Base-by-base conservation (phyloP, 1,284 basidiomycete species). In the Peniophora sp. region DNA sequence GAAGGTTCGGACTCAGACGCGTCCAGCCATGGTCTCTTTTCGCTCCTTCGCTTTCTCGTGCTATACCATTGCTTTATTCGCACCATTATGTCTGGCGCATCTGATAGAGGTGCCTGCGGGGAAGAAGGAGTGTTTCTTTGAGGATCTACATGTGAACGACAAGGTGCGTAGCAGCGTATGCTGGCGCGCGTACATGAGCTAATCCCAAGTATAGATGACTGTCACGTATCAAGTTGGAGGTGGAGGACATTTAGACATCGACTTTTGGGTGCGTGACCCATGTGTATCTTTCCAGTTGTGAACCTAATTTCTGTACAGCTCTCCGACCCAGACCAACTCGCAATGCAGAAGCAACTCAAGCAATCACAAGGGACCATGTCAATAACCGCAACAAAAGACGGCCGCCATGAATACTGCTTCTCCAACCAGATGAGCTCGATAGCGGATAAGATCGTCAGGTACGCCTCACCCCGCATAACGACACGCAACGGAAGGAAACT, bases 161-260 rank as follows among this genome's bases (percentile, higher is more conserved):
- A 89, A 93, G 78, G 94, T 92, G 52, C 51, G 69, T 56, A 37
- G 1, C 32, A 11, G 2, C 2, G 3, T 5, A 24, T 11, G 8
- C 34, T 12, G 20, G 43, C 18, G 8, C 42, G 39, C n/a, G 6
- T n/a, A 12, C 15, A 39, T 48, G 20, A 27, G 24, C 46, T 55
- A 17, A 41, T 18, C 14, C 2, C 24, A 24, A 32, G 23, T 24
- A 12, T 64, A 98, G 92, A 99, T 99, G 96, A 97, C 97, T 24
- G 89, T 99, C 50, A 97, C 96, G 44, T 99, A 97, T 68, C 96
- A 99, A 78, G 96, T 99, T 11, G 94, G 94, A 50, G 90, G 91
- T 20, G 95, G 96, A 24, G 97, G 97, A 1, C 90, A 97, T 62
- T 72, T 99, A 49, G 97, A 99, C 67, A 91, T 99, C 56, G 96